Base-by-base conservation (phyloP, 129 eudicot species). In the Tanacetum coccineum region DNA sequence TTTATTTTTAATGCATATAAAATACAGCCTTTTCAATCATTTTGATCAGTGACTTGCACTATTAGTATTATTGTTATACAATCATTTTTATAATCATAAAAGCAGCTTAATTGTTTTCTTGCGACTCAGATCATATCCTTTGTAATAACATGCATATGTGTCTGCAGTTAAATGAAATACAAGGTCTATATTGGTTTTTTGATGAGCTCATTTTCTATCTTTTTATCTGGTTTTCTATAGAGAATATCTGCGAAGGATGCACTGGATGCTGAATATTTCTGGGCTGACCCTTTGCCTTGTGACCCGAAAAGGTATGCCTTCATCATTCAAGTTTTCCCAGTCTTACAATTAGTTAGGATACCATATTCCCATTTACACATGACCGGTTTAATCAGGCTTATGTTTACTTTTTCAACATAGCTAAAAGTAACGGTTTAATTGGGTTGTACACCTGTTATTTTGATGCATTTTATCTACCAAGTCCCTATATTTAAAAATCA, bases 241-340 rank as follows among this genome's bases (percentile, higher is more conserved):
- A 93, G 99, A 74, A 93, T 93, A 75, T 76, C 95, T 28, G 96
- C 99, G 4, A 86, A 82, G 66, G 96, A 89, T 77, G 99, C 99
- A 18, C 82, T 93, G 56, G 99, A 93, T 73, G 96, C 95, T 9
- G 99, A 93, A 52, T 93, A 93, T 76, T 89, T 93, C 76, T 89
- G 96, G 96, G 70, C 90, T 12, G 96, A 93, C 70, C 99, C 99
- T 2, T 74, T 93, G 52, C 99, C 99, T 46, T 93, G 96, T 56
- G 96, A 93, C 73, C 99, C 94, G 0, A 91, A 87, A 81, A 85
- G 90, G 97, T 85, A 76, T 25, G 79, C 4, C 55, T 73, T 40
- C 47, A 49, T 13, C 4, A 60, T 8, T 21, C 5, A 9, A 36
- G 4, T 53, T 40, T n/a, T 15, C 15, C 17, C 8, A 48, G 14